Conservation (phyloP, 2,329 filamentous ascomycete species). For the Diaporthe nobilis region DNA sequence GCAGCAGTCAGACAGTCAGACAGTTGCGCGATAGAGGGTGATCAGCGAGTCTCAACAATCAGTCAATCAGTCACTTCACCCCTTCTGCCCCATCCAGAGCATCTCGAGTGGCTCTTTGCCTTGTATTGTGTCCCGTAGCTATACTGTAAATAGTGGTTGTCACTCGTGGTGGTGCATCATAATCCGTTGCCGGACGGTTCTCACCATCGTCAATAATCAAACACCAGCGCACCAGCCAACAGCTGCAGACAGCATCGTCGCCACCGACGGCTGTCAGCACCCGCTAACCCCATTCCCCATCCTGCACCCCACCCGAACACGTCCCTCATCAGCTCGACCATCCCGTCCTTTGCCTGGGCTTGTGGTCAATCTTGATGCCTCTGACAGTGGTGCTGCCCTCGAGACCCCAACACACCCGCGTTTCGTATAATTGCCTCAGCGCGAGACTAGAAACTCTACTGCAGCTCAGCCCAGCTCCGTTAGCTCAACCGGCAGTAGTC, state of each 20-base stretch:
- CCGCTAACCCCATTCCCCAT: neutral
- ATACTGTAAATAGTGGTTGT: neutral
- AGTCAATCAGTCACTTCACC: neutral
- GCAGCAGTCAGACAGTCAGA: neutral
- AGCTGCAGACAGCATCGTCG: neutral
- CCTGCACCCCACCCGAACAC: neutral
- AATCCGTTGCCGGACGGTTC: neutral
- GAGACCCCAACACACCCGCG: neutral
- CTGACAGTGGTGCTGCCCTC: neutral
- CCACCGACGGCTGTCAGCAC: conserved; percentile 11
- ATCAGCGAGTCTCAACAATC: neutral
- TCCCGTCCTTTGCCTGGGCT: neutral
- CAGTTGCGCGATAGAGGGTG: neutral
- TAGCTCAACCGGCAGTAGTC: neutral
- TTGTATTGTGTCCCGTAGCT: neutral
- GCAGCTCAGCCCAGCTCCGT: conserved; percentile 17
- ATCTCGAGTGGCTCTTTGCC: neutral
- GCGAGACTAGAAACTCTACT: conserved; percentile 9
- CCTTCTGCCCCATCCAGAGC: neutral
- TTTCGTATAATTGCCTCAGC: conserved; percentile 23
- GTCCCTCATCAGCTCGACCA: neutral
- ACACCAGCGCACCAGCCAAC: neutral
- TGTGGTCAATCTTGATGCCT: neutral
- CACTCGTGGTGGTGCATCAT: neutral
- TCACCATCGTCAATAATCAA: neutral